Evolutionary conservation across 208 protist species (phyloP).

Genomic region (Acanthamoeba lenticulata): DNA sequence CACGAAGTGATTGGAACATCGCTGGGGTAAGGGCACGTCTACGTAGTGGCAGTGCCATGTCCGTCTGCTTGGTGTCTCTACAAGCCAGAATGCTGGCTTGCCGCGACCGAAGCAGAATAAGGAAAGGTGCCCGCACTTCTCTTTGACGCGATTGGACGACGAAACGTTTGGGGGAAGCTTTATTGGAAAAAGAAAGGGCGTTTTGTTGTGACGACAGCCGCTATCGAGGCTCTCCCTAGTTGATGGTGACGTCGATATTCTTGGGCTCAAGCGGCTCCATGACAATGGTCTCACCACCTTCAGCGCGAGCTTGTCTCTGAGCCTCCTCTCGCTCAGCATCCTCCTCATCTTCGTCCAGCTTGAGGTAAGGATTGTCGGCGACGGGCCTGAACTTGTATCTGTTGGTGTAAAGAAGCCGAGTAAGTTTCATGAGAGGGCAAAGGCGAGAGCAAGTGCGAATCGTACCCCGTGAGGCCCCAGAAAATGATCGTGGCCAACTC

Average conservation of each 20-base stretch:
- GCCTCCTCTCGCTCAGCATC: not conserved
- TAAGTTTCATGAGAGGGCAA: not conserved
- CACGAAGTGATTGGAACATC: no score
- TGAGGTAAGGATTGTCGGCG: conserved; percentile 13
- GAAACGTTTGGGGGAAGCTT: not conserved
- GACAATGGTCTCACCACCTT: not conserved
- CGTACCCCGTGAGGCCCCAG: conserved; percentile 4
- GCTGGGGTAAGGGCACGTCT: no score
- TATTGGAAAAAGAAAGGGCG: not conserved
- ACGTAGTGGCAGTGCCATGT: no score
- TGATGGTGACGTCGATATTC: not conserved
- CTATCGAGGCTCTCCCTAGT: not conserved
- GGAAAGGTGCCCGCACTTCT: no score
- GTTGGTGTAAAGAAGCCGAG: not conserved
- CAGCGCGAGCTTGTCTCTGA: not conserved
- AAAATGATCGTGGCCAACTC: conserved; percentile 48
- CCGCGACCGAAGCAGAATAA: no score
- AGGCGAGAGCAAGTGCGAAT: not conserved
- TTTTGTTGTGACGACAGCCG: not conserved
- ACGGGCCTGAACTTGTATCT: conserved; percentile 46
- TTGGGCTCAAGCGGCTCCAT: not conserved
- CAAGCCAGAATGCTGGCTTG: no score
- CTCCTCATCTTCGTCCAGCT: conserved; percentile 38
- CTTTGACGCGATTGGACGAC: no score
- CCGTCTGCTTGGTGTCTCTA: no score